Percentiles rank a stretch among this genome's conserved stretches.
Evolutionary conservation across 108 stramenopile genomes (phyloP).

Genomic region (Pseudonitzschia pungens): DNA sequence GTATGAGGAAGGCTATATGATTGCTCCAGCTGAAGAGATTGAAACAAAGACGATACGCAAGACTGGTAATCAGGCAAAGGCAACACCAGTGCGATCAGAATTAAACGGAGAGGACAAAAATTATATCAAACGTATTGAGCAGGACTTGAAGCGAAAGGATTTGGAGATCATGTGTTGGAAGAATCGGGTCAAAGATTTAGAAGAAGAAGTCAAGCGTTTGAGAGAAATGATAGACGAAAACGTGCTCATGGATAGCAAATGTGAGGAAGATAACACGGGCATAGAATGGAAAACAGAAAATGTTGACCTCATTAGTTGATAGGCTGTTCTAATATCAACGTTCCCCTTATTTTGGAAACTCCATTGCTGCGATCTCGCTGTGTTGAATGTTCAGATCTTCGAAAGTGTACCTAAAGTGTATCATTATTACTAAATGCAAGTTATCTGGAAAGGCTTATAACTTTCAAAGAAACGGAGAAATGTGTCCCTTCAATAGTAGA

Average conservation of each 20-base stretch:
- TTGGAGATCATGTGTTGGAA: constrained; percentile 29
- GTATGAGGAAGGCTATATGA: not conserved
- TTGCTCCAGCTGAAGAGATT: not conserved
- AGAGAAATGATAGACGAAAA: constrained; percentile 14
- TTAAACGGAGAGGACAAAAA: not conserved
- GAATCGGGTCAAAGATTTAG: constrained; percentile 21
- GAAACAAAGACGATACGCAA: constrained; percentile 5
- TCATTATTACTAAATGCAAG: too few species aligned
- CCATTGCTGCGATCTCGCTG: not conserved
- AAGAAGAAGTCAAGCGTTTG: constrained; percentile 19
- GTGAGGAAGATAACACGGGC: not conserved
- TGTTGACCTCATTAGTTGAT: not conserved
- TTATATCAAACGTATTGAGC: constrained; percentile 30
- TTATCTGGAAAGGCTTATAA: too few species aligned
- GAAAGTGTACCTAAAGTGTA: too few species aligned
- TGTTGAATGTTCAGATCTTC: not conserved
- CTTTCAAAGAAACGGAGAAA: too few species aligned
- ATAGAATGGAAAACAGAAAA: not conserved
- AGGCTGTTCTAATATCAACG: not conserved
- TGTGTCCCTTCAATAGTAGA: too few species aligned
- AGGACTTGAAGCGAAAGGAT: constrained; percentile 28
- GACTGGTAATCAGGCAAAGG: not conserved
- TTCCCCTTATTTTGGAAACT: not conserved
- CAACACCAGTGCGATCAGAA: too few species aligned
- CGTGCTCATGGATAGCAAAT: not conserved